phyloP scores from a whole-genome alignment of 768 basidiomycete genomes.

The Strobilomyces dryophilus region DNA sequence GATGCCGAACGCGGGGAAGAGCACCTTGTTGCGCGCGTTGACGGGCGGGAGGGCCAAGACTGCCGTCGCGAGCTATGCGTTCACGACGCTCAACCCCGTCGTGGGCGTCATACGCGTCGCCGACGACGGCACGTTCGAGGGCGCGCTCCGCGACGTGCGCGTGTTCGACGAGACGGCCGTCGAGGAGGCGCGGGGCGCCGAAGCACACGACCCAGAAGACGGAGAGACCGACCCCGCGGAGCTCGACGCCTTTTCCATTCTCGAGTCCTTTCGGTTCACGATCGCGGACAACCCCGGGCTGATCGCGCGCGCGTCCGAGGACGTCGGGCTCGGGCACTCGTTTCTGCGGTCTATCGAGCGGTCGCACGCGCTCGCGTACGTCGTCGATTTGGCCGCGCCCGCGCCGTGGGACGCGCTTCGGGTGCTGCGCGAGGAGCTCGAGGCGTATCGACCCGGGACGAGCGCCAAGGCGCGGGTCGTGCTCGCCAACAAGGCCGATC shows the following conservation, averaged over 20 bases:
- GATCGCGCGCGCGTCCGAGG: slow-evolving; percentile 76
- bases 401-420: slow-evolving; percentile 76
- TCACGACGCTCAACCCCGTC: slow-evolving; percentile 94
- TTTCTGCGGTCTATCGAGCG: slow-evolving; percentile 94
- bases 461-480: slow-evolving; percentile 74
- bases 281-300: slow-evolving; percentile 97
- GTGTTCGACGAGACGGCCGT: slow-evolving; percentile 66
- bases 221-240: not conserved
- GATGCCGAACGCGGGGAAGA: slow-evolving; percentile 92
- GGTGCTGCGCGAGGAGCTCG: slow-evolving; percentile 76
- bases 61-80: slow-evolving; percentile 87
- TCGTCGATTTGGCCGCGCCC: slow-evolving; percentile 78
- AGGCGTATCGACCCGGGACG: slow-evolving; percentile 77
- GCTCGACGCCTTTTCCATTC: slow-evolving; percentile 48
- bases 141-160: slow-evolving; percentile 42
- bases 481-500: slow-evolving; percentile 93
- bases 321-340: slow-evolving; percentile 90
- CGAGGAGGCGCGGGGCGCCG: slow-evolving; percentile 41
- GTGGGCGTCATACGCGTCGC: slow-evolving; percentile 85
- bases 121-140: slow-evolving; percentile 74
- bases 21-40: slow-evolving; percentile 84
- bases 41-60: slow-evolving; percentile 82
- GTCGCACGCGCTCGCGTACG: slow-evolving; percentile 84
- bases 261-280: slow-evolving; percentile 85
- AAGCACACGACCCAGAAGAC: slow-evolving; percentile 26